A percentile compares a stretch with the other conserved stretches of the same genome.
Evolutionary conservation across 1,284 basidiomycete species (phyloP).

Genomic region (Neonothopanus nambi): DNA sequence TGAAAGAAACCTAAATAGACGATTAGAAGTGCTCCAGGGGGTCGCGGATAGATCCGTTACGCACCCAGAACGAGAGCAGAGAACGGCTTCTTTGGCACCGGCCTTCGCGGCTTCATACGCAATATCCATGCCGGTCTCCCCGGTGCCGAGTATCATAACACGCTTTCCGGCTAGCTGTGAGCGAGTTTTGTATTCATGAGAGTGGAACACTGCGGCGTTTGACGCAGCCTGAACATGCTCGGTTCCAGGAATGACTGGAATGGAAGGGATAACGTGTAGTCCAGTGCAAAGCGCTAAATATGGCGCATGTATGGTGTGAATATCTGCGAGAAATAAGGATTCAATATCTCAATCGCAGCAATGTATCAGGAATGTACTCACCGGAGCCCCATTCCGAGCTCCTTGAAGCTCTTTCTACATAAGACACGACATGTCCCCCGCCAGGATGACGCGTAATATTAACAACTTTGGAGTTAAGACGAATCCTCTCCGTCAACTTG

Average conservation of each 20-base stretch:
- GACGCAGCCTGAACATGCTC: slow-evolving; percentile 33
- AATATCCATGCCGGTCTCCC: slow-evolving; percentile 71
- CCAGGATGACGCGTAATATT: slow-evolving; percentile 32
- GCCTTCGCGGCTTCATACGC: slow-evolving; percentile 54
- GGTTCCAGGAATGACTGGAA: slow-evolving; percentile 50
- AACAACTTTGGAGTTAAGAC: slow-evolving; percentile 46
- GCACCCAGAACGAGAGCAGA: slow-evolving; percentile 53
- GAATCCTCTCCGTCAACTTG: slow-evolving; percentile 41
- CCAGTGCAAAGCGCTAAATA: slow-evolving; percentile 51
- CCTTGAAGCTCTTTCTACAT: slow-evolving; percentile 24
- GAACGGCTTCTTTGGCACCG: slow-evolving; percentile 52
- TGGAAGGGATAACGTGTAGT: slow-evolving; percentile 50
- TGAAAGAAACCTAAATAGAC: slow-evolving; percentile 45
- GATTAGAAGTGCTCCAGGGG: not conserved
- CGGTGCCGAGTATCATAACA: slow-evolving; percentile 60
- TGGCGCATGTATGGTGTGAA: slow-evolving; percentile 30
- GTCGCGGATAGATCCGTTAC: slow-evolving; percentile 4
- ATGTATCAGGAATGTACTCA: slow-evolving; percentile 14
- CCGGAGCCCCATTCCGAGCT: slow-evolving; percentile 28
- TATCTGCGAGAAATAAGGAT: slow-evolving; percentile 16
- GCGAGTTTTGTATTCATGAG: slow-evolving; percentile 50
- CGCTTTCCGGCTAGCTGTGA: slow-evolving; percentile 45
- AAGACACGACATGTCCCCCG: slow-evolving; percentile 38
- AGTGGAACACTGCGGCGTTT: slow-evolving; percentile 44
- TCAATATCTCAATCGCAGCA: not conserved